Conservation (phyloP, 2,329 filamentous ascomycete genomes). For the Cercospora sesami region DNA sequence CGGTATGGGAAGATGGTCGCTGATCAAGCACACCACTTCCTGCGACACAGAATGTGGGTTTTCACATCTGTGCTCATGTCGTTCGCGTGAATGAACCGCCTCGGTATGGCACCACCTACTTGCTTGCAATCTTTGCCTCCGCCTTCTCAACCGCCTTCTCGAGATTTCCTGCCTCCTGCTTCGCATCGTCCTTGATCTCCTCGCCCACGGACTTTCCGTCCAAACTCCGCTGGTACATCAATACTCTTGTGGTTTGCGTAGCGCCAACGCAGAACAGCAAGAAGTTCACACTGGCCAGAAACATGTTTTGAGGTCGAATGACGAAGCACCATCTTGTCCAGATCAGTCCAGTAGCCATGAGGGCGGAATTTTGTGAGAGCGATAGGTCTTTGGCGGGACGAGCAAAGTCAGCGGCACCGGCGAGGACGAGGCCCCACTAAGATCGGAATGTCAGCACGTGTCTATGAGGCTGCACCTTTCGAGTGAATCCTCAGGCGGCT, state of each 20-base stretch:
- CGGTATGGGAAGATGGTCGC: neutral
- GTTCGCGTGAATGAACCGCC: neutral
- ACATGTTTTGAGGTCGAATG: slow-evolving; percentile 89
- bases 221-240: slow-evolving; percentile 62
- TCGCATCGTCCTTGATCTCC: slow-evolving; percentile 40
- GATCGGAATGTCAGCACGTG: slow-evolving; percentile 1
- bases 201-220: slow-evolving; percentile 56
- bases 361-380: slow-evolving; percentile 83
- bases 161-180: slow-evolving; percentile 36
- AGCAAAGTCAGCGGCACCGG: slow-evolving; percentile 86
- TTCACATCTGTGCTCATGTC: neutral
- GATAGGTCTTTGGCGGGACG: slow-evolving; percentile 92
- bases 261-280: slow-evolving; percentile 88
- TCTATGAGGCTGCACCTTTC: neutral
- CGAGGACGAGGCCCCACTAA: slow-evolving; percentile 88
- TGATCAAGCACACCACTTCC: neutral
- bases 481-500: neutral
- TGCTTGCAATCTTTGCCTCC: slow-evolving; percentile 36
- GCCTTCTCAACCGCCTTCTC: slow-evolving; percentile 43
- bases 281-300: slow-evolving; percentile 96
- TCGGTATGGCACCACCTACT: slow-evolving; percentile 4
- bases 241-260: slow-evolving; percentile 77
- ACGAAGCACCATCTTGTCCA: slow-evolving; percentile 99
- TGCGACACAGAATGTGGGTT: neutral
- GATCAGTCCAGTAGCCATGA: slow-evolving; percentile 89